These are phyloP conservation scores for Ambrosia trifida DNA, from an alignment of 129 eudicot genomes.

Conservation along the genomic window DNA sequence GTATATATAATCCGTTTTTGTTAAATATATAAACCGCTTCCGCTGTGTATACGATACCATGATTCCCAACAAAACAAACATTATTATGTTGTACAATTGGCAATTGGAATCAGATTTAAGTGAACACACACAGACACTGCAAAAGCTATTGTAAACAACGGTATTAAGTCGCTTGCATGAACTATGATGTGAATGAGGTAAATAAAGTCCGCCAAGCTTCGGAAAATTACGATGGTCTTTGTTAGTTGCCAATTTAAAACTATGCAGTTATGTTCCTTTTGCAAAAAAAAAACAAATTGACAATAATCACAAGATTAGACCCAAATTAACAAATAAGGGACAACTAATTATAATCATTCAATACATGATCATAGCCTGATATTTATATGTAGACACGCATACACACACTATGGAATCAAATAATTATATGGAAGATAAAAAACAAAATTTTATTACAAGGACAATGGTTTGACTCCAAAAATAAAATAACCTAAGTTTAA, in stretches of 20 bases:
- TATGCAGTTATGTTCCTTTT: slow-evolving; percentile 70
- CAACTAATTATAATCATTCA: background rate
- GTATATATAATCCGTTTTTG: too few relatives aligned
- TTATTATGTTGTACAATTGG: background rate
- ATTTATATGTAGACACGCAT: background rate
- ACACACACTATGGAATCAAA: background rate
- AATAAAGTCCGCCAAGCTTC: slow-evolving; percentile 74
- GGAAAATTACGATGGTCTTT: slow-evolving; percentile 48
- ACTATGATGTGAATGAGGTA: slow-evolving; percentile 74
- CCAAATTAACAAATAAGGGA: background rate
- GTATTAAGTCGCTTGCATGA: slow-evolving; percentile 52
- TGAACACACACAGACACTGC: background rate
- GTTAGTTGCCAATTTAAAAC: slow-evolving; percentile 56
- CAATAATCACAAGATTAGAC: slow-evolving; percentile 10
- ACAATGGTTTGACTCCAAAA: too few relatives aligned
- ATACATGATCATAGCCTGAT: background rate
- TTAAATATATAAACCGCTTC: too few relatives aligned
- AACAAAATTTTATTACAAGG: too few relatives aligned
- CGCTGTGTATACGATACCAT: too few relatives aligned
- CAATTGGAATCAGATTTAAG: too few relatives aligned
- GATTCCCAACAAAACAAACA: too few relatives aligned
- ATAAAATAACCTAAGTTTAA: too few relatives aligned
- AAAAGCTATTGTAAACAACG: background rate
- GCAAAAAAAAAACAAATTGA: slow-evolving; percentile 20
- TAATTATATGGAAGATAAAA: too few relatives aligned